These are phyloP conservation scores for Leccinum subtestaceum DNA, from an alignment of 768 basidiomycete species.

Conservation along the genomic window DNA sequence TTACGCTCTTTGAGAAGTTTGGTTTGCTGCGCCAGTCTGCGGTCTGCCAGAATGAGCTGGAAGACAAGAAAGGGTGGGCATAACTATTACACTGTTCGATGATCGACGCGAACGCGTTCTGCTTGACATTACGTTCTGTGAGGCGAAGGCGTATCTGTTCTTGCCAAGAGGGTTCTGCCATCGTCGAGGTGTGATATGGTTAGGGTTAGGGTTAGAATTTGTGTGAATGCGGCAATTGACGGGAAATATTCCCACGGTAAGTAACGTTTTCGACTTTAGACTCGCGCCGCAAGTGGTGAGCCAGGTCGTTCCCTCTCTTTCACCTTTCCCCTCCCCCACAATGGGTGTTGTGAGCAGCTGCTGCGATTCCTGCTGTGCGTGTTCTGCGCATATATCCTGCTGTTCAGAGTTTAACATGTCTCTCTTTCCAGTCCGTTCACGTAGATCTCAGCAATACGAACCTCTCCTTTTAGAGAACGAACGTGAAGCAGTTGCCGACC, in stretches of 20 bases:
- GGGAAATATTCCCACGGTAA: slow-evolving; percentile 23
- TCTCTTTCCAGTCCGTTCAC: slow-evolving; percentile 63
- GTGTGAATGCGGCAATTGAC: slow-evolving; percentile 20
- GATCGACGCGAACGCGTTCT: slow-evolving; percentile 76
- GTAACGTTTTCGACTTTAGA: slow-evolving; percentile 17
- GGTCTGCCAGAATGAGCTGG: slow-evolving; percentile 52
- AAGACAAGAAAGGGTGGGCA: background rate
- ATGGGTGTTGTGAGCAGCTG: slow-evolving; percentile 82
- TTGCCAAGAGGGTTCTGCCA: slow-evolving; percentile 86
- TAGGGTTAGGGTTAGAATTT: slow-evolving; percentile 29
- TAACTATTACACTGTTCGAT: slow-evolving; percentile 84
- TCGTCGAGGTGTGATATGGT: slow-evolving; percentile 32
- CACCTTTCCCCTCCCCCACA: slow-evolving; percentile 1
- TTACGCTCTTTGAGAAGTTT: slow-evolving; percentile 91
- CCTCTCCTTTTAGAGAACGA: slow-evolving; percentile 88
- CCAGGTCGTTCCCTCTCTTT: background rate
- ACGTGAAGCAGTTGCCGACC: slow-evolving; percentile 95
- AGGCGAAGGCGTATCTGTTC: slow-evolving; percentile 77
- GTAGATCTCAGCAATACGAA: slow-evolving; percentile 83
- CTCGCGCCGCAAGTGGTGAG: slow-evolving; percentile 10
- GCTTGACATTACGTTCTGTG: slow-evolving; percentile 77
- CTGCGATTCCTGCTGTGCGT: slow-evolving; percentile 81
- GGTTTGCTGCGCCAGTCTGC: slow-evolving; percentile 88
- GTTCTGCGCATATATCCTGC: slow-evolving; percentile 6
- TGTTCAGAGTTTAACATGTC: slow-evolving; percentile 15